These are phyloP conservation scores for Lepidium didymum DNA, from an alignment of 345 rosid species.

Conservation along the genomic window DNA sequence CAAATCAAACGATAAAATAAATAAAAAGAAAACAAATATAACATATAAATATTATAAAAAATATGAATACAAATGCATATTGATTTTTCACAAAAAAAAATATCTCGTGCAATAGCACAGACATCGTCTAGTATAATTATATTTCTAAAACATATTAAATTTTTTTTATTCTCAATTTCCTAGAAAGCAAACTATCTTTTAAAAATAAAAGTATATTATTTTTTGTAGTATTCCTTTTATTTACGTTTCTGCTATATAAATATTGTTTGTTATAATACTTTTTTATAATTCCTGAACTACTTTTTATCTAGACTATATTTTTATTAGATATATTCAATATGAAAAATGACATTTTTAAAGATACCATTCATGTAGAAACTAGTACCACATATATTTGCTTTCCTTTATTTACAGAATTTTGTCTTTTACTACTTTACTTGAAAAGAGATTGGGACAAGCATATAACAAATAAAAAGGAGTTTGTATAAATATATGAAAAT, in stretches of 20 bases:
- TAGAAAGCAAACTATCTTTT: neutral
- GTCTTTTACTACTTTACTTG: conserved; percentile 18
- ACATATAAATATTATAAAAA: too few species aligned
- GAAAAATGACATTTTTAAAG: neutral
- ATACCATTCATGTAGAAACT: conserved; percentile 20
- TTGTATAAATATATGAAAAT: conserved; percentile 1
- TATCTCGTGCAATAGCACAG: too few species aligned
- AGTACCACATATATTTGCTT: neutral
- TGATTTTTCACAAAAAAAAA: too few species aligned
- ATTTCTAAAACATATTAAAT: neutral
- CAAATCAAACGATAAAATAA: too few species aligned
- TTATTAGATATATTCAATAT: neutral
- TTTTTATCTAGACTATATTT: conserved; percentile 17
- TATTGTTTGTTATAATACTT: neutral
- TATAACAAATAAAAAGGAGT: neutral
- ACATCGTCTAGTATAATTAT: too few species aligned
- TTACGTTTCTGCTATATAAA: conserved; percentile 18
- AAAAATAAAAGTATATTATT: neutral
- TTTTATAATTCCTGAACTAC: neutral
- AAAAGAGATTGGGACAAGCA: conserved; percentile 24
- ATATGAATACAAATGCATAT: too few species aligned
- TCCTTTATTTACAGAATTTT: neutral
- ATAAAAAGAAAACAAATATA: too few species aligned
- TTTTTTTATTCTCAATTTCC: neutral
- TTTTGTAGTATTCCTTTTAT: neutral